These are phyloP conservation scores for Colletotrichum sp. DNA, from an alignment of 2,329 filamentous ascomycete species.

Conservation along the genomic window DNA sequence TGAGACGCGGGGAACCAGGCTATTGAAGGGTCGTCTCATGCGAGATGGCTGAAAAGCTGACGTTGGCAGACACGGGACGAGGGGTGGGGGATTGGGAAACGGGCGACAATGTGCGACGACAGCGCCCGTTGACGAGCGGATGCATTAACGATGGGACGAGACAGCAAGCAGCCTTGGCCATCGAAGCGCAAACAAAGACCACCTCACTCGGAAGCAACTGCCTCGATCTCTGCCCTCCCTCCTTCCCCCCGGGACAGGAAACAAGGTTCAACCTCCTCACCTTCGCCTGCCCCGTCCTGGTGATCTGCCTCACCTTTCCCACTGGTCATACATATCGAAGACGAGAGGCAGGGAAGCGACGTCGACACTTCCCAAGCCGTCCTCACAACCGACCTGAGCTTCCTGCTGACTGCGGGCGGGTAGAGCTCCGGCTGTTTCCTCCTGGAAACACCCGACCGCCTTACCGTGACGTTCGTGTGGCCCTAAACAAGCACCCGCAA, in stretches of 20 bases:
- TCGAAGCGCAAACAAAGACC: not conserved
- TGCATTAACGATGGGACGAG: not conserved
- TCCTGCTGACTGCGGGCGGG: not conserved
- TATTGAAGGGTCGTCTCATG: not conserved
- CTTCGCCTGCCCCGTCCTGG: not conserved
- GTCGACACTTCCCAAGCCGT: not conserved
- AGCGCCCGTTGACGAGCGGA: constrained; percentile 4
- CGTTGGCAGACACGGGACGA: constrained; percentile 7
- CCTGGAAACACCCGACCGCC: not conserved
- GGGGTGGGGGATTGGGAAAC: not conserved
- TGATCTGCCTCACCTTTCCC: not conserved
- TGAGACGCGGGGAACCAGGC: constrained; percentile 4
- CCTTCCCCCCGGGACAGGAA: not conserved
- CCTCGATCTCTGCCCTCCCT: not conserved
- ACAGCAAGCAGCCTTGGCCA: not conserved
- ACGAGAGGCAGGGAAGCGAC: not conserved
- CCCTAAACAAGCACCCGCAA: not conserved
- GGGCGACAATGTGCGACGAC: not conserved
- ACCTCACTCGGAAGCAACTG: not conserved
- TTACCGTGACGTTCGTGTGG: not conserved
- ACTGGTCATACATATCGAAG: not conserved
- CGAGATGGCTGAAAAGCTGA: constrained; percentile 5
- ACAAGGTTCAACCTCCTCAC: not conserved
- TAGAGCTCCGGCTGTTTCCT: not conserved
- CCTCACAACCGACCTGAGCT: not conserved